Evolutionary conservation across 352 stramenopile genomes (phyloP).

Genomic region (Pilasporangium apinafurcum): DNA sequence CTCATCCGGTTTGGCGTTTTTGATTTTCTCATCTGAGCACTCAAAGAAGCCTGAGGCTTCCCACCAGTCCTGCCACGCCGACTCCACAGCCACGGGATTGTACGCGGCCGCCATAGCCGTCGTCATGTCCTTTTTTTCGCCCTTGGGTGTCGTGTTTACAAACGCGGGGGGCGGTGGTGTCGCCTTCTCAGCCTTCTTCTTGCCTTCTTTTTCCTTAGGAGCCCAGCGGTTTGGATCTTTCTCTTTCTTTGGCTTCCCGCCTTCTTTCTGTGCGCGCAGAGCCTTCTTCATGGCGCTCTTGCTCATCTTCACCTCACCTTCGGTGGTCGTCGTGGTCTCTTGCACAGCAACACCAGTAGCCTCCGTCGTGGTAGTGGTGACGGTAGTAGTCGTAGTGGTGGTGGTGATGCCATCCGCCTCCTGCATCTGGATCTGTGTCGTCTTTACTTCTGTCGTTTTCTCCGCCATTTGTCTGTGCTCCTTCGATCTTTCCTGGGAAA

Average conservation of each 20-base stretch:
- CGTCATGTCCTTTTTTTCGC: constrained; percentile 92
- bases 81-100: constrained; percentile 95
- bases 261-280: constrained; percentile 75
- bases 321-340: not conserved
- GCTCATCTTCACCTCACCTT: constrained; percentile 78
- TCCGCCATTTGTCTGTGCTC: constrained; percentile 5
- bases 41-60: constrained; percentile 94
- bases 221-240: constrained; percentile 92
- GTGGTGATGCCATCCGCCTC: no score
- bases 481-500: not conserved
- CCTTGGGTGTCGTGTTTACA: constrained; percentile 92
- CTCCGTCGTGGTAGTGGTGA: constrained; percentile 1
- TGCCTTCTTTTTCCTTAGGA: constrained; percentile 80
- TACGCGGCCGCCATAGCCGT: constrained; percentile 92
- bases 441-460: no score
- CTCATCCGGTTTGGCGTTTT: constrained; percentile 69
- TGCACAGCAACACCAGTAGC: not conserved
- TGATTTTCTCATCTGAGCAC: constrained; percentile 85
- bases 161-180: constrained; percentile 42
- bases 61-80: constrained; percentile 99
- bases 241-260: constrained; percentile 90
- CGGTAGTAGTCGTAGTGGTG: not conserved
- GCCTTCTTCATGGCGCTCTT: constrained; percentile 97
- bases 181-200: constrained; percentile 67
- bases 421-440: no score